Base-by-base conservation (phyloP, 2,329 filamentous ascomycete genomes). In the Tolypocladium tundrense region DNA sequence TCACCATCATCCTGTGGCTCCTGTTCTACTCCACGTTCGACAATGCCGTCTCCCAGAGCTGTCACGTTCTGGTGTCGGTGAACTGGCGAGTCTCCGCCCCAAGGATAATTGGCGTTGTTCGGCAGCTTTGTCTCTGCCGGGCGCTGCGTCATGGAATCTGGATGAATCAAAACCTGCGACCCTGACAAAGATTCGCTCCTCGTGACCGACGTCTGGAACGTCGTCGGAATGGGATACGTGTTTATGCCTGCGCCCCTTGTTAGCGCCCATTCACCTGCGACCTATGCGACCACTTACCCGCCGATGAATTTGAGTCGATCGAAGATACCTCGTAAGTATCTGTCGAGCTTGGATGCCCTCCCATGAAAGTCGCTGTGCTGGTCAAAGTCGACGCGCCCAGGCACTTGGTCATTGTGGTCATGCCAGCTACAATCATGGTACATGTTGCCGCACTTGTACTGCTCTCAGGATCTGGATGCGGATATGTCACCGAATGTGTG, bases 1-100 rank as follows among this genome's bases (percentile, higher is more conserved):
- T n/a, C 27, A 9, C 48, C 39, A 11, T 9, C 24, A 6, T 16
- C 39, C 14, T 41, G 35, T 14, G 24, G 27, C 6, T 45, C 37
- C 19, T 24, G 39, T 24, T 10, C 33, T 31, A 58, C 41, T 33
- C 58, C 59, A 27, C 57, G 61, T 24, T 58, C 57, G 41, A 53
- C 54, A 27, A 63, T 58, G 27, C 66, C 67, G n/a, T 63, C 56
- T 37, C 62, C 59, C 4, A 68, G 62, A n/a, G 62, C 61, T 9
- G 64, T 65, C 53, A 67, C 62, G 56, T 69, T 68, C 37, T 68
- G 66, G 54, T 73, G 70, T 6, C 71, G 70, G 59, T 74, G 71
- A 40, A 70, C 58, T 1, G 71, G 71, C 42, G 67, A 71, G 60
- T 68, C 65, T 37, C 68, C 69, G 13, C 70, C 72, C 72, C 72